phyloP scores from a whole-genome alignment of 225 moss, liverwort and hornwort genomes.

The Rhytidiadelphus loreus region DNA sequence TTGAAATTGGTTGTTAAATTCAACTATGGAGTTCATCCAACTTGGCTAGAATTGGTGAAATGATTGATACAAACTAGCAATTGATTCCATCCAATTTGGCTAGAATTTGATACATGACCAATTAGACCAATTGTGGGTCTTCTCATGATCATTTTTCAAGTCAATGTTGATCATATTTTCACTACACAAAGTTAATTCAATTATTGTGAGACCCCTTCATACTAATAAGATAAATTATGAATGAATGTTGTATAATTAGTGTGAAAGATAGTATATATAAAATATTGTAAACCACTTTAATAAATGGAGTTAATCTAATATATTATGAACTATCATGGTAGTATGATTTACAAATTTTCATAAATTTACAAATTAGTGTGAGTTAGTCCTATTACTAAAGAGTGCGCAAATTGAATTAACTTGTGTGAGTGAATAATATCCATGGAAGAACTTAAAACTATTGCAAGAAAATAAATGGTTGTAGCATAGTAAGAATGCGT shows the following conservation, averaged over 20 bases:
- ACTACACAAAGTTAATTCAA: not conserved
- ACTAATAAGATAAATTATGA: not conserved
- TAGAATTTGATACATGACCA: not conserved
- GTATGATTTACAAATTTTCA: not conserved
- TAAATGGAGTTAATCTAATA: too few relatives aligned
- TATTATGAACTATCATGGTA: not conserved
- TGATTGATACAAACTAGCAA: not conserved
- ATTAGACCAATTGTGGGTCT: not conserved
- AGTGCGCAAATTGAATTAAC: not conserved
- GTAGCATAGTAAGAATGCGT: not conserved
- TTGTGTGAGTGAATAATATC: not conserved
- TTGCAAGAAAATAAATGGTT: not conserved
- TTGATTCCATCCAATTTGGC: not conserved
- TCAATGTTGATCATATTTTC: too few relatives aligned
- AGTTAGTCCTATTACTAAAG: too few relatives aligned
- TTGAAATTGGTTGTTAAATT: not conserved
- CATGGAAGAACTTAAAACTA: not conserved
- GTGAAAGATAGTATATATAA: not conserved
- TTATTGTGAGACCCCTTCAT: too few relatives aligned
- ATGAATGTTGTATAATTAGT: not conserved
- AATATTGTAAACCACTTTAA: not conserved
- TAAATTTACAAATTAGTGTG: not conserved
- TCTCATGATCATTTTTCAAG: too few relatives aligned
- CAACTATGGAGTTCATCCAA: not conserved
- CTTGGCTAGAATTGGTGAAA: not conserved